phyloP scores from a whole-genome alignment of 2,329 filamentous ascomycete species.

The Lasiodiplodia sp. region DNA sequence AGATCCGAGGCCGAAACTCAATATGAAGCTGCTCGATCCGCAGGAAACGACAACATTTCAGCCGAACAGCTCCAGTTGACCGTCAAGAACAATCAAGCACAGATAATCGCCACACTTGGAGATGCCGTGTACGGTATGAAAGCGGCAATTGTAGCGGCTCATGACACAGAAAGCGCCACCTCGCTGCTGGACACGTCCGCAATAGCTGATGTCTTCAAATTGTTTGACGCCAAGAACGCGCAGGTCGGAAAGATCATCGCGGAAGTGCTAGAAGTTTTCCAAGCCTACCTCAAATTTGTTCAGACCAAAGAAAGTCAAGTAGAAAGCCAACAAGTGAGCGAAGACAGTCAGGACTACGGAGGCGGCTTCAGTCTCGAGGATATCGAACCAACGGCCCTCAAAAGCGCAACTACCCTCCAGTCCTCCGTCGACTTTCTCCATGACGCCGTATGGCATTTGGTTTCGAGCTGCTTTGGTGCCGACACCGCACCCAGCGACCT shows the following conservation, averaged over 20 bases:
- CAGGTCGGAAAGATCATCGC: conserved; percentile 55
- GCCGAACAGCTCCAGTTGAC: conserved; percentile 58
- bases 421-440: conserved; percentile 51
- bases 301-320: conserved; percentile 35
- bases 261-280: conserved; percentile 58
- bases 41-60: conserved; percentile 50
- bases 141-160: conserved; percentile 54
- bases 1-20: conserved; percentile 66
- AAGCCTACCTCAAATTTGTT: conserved; percentile 36
- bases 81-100: conserved; percentile 64
- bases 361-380: conserved; percentile 64
- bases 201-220: conserved; percentile 55
- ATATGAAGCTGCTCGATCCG: conserved; percentile 46
- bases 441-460: conserved; percentile 58
- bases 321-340: conserved; percentile 49
- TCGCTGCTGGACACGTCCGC: conserved; percentile 54
- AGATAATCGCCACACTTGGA: conserved; percentile 62
- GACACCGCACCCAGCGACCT: conserved; percentile 62
- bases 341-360: conserved; percentile 71
- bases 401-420: conserved; percentile 30
- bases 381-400: conserved; percentile 34
- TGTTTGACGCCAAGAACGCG: conserved; percentile 59
- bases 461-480: conserved; percentile 69
- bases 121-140: conserved; percentile 61
- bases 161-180: conserved; percentile 50